Base-by-base conservation (phyloP, 208 protist genomes). In the Phytomonas sp. region DNA sequence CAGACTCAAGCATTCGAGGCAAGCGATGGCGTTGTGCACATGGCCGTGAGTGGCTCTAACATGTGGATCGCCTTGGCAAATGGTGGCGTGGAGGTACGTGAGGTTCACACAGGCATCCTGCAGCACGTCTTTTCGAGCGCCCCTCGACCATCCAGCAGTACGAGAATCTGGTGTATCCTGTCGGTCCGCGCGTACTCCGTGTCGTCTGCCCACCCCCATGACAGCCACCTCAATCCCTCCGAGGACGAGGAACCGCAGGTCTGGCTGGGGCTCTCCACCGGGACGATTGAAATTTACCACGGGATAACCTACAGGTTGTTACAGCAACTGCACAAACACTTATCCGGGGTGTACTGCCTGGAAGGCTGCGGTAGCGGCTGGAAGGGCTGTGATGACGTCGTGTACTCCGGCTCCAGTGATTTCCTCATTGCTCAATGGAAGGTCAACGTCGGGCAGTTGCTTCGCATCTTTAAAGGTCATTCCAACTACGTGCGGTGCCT, bases 351-450 rank as follows among this genome's bases (percentile, higher is more conserved):
- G 26, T 93, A 96, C 78, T 89, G 81, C 67, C 77, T 96, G 32
- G 40, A 49, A 16, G 40, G 40, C 40, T 49, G 40, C 19, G 40
- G 40, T 4, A 78, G 85, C 10, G 70, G 80, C 30, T 72, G 80
- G 61, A 75, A 75, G 68, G 78, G 80, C 29, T 49, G 40, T 49
- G 40, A 49, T 49, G 77, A 66, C 2, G 72, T 79, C 30, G 87
- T 90, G 16, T 96, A 89, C 74, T 88, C 86, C 45, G 91, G 86
- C 64, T 84, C 78, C 33, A 87, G 73, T 62, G 91, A 96, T 70
- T 94, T 94, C 73, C 79, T 83, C 56, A 93, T 94, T 69, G 84
- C 83, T 0, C 84, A 94, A 73, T 96, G 91, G 91, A 67, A 80
- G 16, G 76, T 81, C 30, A 59, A 52, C 26, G 79, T 86, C 63